Evolutionary conservation across 2,329 filamentous ascomycete species (phyloP).

Genomic region (Arthrobotrys musiformis): DNA sequence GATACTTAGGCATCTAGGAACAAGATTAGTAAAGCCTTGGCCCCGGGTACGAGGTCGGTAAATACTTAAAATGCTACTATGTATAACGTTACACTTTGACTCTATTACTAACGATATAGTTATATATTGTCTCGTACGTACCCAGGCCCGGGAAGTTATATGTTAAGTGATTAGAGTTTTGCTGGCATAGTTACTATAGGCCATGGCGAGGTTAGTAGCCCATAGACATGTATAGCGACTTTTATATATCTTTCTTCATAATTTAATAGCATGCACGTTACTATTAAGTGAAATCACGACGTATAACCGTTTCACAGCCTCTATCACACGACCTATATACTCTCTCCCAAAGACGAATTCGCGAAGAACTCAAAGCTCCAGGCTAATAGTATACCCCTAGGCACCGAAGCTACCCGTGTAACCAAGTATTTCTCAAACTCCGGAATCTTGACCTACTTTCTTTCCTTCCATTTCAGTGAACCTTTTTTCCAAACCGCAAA

Average conservation of each 20-base stretch:
- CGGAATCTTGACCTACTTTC: background rate
- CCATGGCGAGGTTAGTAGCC: too few species aligned
- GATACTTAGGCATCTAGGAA: background rate
- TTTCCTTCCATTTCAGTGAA: background rate
- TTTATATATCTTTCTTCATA: too few species aligned
- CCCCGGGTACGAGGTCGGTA: too few species aligned
- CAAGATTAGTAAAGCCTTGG: background rate
- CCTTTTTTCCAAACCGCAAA: constrained; percentile 10
- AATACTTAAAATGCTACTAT: background rate
- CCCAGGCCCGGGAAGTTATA: too few species aligned
- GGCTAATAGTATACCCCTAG: background rate
- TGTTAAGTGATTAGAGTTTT: too few species aligned
- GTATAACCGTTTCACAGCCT: too few species aligned
- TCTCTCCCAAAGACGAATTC: background rate
- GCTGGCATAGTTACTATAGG: too few species aligned
- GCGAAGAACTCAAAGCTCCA: background rate
- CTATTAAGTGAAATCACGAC: too few species aligned
- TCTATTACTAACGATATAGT: constrained; percentile 3
- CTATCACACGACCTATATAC: too few species aligned
- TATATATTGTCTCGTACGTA: too few species aligned
- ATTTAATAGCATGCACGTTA: too few species aligned
- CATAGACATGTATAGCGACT: too few species aligned
- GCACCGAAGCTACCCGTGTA: constrained; percentile 11
- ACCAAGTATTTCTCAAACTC: constrained; percentile 14
- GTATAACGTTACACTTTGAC: constrained; percentile 4